Percentiles rank a stretch among this genome's conserved stretches.
These are phyloP conservation scores for Paspalum vaginatum DNA, from an alignment of 176 grass and related monocot species.

Conservation along the genomic window DNA sequence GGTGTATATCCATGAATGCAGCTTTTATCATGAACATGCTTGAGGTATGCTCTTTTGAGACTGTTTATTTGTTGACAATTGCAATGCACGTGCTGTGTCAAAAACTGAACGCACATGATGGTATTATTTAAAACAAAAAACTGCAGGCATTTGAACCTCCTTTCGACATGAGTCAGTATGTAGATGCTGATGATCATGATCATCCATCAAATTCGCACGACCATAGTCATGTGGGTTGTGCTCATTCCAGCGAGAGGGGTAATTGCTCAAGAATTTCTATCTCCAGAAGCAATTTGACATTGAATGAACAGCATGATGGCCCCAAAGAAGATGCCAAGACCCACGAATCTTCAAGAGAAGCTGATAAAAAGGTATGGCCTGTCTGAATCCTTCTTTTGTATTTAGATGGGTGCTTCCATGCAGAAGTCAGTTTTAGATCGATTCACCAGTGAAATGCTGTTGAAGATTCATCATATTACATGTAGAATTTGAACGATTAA, in stretches of 20 bases:
- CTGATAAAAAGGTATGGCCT: slow-evolving; percentile 49
- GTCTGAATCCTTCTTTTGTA: slow-evolving; percentile 24
- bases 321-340: slow-evolving; percentile 14
- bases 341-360: slow-evolving; percentile 35
- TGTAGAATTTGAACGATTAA: slow-evolving; percentile 57
- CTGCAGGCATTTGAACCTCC: slow-evolving; percentile 95
- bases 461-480: slow-evolving; percentile 42
- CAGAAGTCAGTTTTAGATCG: slow-evolving; percentile 18
- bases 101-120: slow-evolving; percentile 19
- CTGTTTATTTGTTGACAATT: slow-evolving; percentile 33
- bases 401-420: neutral
- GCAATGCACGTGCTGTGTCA: neutral
- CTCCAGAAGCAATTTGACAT: slow-evolving; percentile 37
- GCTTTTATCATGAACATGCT: slow-evolving; percentile 97
- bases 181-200: slow-evolving; percentile 59
- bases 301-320: slow-evolving; percentile 32
- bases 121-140: slow-evolving; percentile 34
- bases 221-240: slow-evolving; percentile 51
- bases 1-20: slow-evolving; percentile 94
- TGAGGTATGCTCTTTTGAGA: slow-evolving; percentile 66
- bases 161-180: slow-evolving; percentile 83
- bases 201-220: slow-evolving; percentile 42
- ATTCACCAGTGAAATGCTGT: slow-evolving; percentile 6
- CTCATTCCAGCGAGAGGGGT: slow-evolving; percentile 44
- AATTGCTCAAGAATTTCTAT: slow-evolving; percentile 35